Evolutionary conservation across 176 grass and related monocot genomes (phyloP), one percentile per base, ranked within the genome.

Genomic region (Poa pratensis): DNA sequence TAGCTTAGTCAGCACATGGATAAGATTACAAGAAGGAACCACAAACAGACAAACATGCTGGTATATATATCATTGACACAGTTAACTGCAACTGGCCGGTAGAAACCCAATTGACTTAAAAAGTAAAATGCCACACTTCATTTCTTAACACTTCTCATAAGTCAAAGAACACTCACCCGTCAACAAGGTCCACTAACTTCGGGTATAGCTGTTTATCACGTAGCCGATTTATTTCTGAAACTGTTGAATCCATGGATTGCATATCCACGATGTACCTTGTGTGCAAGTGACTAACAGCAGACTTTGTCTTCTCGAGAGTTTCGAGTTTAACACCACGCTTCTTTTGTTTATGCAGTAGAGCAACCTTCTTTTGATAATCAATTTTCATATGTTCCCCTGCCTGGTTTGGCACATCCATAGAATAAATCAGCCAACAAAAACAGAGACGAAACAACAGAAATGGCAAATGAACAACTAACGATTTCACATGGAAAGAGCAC

Each of bases 241-340:
- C 91, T 40, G 96, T 98, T 84, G 91, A 92, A 79, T 98, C 93
- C 93, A 98, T 90, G 46, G 96, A 94, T 85, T 96, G 96, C 93
- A 98, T 94, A 73, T 98, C 96, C 51, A 98, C 96, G 35, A 98
- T 92, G 78, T 94, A 95, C 87, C 88, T 92, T 77, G 93, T 98
- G 75, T 98, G 93, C 82, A 98, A 87, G 89, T 98, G 93, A 77
- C 96, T 98, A 68, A 98, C 96, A 42, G 91, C 89, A 60, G 96
- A 91, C 83, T 95, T 96, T 76, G 93, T 98, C 88, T 92, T 98
- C 85, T 96, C 91, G 57, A 98, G 82, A 24, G 93, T 73, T 90
- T 98, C 96, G 30, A 88, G 85, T 92, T 81, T 92, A 18, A 89
- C 88, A 84, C 86, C 91, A 52, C 39, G 86, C 79, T 90, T 98